Evolutionary conservation across 2,329 filamentous ascomycete species (phyloP).

Genomic region (Exophiala oligosperma): DNA sequence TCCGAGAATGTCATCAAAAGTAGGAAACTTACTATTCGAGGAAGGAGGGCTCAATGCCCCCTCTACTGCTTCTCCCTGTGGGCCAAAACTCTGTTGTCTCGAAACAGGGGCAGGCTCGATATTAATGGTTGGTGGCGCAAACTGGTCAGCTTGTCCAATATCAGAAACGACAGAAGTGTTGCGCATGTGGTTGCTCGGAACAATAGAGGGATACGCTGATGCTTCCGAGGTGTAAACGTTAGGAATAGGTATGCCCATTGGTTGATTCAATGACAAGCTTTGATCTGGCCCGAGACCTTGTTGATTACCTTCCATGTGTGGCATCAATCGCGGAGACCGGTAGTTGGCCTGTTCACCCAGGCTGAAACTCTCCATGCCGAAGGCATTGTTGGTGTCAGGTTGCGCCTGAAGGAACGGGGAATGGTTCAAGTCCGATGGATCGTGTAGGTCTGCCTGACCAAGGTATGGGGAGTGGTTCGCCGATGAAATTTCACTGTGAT

Average conservation of each 20-base stretch:
- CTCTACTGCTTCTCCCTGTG: conserved; percentile 63
- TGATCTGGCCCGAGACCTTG: conserved; percentile 30
- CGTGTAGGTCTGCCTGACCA: conserved; percentile 75
- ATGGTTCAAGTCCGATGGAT: conserved; percentile 66
- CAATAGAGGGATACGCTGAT: conserved; percentile 40
- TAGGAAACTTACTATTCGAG: conserved; percentile 8
- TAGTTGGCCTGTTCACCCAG: conserved; percentile 67
- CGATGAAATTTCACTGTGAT: conserved; percentile 87
- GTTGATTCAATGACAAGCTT: conserved; percentile 35
- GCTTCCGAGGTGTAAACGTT: conserved; percentile 57
- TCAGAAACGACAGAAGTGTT: conserved; percentile 54
- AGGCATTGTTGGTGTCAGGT: conserved; percentile 74
- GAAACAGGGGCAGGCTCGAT: conserved; percentile 78
- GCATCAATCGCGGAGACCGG: conserved; percentile 62
- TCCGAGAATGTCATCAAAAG: background rate
- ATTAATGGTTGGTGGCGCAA: conserved; percentile 92
- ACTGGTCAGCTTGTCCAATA: conserved; percentile 68
- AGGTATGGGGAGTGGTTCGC: conserved; percentile 82
- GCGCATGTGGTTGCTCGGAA: conserved; percentile 48
- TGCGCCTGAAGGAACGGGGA: conserved; percentile 77
- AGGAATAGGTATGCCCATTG: conserved; percentile 39
- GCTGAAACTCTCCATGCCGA: conserved; percentile 77
- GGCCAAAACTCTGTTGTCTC: conserved; percentile 65
- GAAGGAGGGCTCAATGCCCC: conserved; percentile 80
- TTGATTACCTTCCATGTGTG: conserved; percentile 58